A percentile compares a stretch with the other conserved stretches of the same genome.
These are phyloP conservation scores for Euryodendron excelsum DNA, from an alignment of 148 eudicot genomes.

Conservation along the genomic window DNA sequence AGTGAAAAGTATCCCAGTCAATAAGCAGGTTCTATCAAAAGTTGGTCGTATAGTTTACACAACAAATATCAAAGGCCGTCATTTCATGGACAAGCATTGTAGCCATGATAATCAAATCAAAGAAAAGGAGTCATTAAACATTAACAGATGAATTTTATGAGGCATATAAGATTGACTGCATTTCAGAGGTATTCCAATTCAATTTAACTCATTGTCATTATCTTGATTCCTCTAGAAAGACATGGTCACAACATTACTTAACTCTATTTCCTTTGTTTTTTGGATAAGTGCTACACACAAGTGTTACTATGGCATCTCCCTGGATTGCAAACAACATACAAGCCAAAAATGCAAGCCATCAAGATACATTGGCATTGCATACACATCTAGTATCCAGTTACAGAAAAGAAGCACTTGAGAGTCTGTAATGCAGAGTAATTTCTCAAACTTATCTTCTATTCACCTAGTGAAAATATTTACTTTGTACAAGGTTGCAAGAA, in stretches of 20 bases:
- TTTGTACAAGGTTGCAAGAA: constrained; percentile 94
- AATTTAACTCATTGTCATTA: not conserved
- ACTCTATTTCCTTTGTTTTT: not conserved
- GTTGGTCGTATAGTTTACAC: not conserved
- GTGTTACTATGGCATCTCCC: not conserved
- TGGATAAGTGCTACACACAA: not conserved
- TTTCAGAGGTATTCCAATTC: not conserved
- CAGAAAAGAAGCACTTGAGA: not conserved
- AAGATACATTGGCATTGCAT: not conserved
- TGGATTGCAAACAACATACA: not conserved
- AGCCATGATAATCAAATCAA: not conserved
- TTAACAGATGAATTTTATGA: not conserved
- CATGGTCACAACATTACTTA: not conserved
- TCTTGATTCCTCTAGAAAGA: not conserved
- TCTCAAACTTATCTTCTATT: constrained; percentile 6
- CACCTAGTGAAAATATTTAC: constrained; percentile 31
- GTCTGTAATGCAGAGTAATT: not conserved
- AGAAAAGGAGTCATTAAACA: not conserved
- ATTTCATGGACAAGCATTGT: not conserved
- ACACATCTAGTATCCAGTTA: not conserved
- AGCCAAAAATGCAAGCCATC: not conserved
- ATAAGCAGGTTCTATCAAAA: not conserved
- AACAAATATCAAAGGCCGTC: not conserved
- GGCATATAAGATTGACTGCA: not conserved
- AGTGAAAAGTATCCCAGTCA: not conserved